A percentile compares a stretch with the other conserved stretches of the same genome.
These are phyloP conservation scores for Paecilomyces dactylethromorphus DNA, from an alignment of 2,329 filamentous ascomycete species.

Conservation along the genomic window DNA sequence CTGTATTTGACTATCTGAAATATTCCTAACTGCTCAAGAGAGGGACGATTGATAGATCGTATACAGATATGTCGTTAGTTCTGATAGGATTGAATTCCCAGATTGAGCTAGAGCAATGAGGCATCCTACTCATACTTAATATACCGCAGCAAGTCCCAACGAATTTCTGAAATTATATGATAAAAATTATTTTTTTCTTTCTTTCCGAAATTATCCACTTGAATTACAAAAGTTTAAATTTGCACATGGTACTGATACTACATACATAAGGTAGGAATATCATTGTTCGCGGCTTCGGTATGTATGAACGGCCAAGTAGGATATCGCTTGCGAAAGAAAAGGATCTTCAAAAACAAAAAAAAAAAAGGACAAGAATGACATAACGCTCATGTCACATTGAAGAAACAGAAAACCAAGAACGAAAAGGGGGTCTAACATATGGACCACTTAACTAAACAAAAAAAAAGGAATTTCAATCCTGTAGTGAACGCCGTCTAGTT, in stretches of 20 bases:
- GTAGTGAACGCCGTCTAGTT: background rate
- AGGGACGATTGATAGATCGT: no score
- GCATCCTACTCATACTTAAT: no score
- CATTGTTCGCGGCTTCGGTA: background rate
- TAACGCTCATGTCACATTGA: background rate
- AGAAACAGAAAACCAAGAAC: background rate
- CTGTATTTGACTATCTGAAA: no score
- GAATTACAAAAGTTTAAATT: background rate
- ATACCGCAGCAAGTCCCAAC: no score
- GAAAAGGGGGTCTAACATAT: background rate
- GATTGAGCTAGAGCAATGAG: no score
- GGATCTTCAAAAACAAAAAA: background rate
- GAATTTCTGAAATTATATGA: no score
- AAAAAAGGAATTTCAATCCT: background rate
- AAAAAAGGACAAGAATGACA: background rate
- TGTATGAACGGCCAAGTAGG: background rate
- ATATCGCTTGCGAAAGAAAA: background rate
- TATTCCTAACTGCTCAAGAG: no score
- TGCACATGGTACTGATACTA: background rate
- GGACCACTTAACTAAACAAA: background rate
- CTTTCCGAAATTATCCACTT: no score
- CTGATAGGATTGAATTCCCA: no score
- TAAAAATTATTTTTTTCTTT: no score
- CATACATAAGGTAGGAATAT: background rate
- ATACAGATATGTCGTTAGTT: no score